These are phyloP conservation scores for Adansonia digitata DNA, from an alignment of 345 rosid genomes.

Conservation along the genomic window DNA sequence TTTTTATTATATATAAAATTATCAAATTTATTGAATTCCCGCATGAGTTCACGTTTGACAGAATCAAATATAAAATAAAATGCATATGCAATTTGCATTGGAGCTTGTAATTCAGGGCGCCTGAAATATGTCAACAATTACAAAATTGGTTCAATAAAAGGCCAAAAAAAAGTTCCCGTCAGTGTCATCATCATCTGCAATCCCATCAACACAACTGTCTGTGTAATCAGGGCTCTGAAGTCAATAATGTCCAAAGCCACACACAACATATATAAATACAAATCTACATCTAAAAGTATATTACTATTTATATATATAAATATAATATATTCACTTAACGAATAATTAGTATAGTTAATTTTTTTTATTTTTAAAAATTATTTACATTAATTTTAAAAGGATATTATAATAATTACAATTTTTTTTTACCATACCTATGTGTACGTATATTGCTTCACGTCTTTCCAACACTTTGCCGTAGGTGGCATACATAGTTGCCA, in stretches of 20 bases:
- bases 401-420: no score
- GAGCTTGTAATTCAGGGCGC: no score
- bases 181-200: conserved; percentile 22
- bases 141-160: neutral
- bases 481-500: conserved; percentile 22
- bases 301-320: neutral
- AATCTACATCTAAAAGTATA: no score
- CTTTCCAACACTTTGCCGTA: neutral
- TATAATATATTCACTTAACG: no score
- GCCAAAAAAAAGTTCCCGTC: neutral
- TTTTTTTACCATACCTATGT: neutral
- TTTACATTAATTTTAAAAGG: no score
- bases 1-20: no score
- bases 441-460: neutral
- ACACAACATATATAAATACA: no score
- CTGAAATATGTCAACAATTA: no score
- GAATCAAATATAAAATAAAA: neutral
- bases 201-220: conserved; percentile 25
- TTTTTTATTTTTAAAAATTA: neutral
- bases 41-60: neutral
- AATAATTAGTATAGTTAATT: no score
- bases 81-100: no score
- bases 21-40: neutral
- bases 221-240: conserved; percentile 33
- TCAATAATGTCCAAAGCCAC: conserved; percentile 31